These are phyloP conservation scores for Daldinia vernicosa DNA, from an alignment of 495 filamentous ascomycete genomes.

Conservation along the genomic window DNA sequence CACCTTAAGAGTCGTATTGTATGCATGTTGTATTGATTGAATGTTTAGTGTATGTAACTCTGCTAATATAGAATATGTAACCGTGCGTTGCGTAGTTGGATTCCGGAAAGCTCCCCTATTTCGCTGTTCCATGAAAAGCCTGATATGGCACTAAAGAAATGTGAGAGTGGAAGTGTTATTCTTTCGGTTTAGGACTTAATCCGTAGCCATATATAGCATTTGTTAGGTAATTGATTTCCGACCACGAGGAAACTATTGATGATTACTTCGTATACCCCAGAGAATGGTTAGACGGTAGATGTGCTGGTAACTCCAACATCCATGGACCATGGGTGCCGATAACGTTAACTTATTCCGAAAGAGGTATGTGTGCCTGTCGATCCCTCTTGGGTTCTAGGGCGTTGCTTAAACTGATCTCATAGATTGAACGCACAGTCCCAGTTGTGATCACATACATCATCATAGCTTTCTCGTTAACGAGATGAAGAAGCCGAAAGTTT, in stretches of 20 bases:
- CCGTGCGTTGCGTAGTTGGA: neutral
- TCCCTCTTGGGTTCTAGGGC: constrained; percentile 26
- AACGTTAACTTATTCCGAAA: constrained; percentile 21
- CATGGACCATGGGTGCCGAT: constrained; percentile 3
- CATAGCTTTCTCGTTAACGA: constrained; percentile 29
- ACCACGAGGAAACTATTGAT: constrained; percentile 20
- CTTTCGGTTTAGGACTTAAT: constrained; percentile 15
- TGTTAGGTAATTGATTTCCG: constrained; percentile 34
- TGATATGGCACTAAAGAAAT: neutral
- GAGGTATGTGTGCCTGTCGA: constrained; percentile 32
- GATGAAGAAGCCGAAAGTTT: constrained; percentile 35
- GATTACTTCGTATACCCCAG: constrained; percentile 23
- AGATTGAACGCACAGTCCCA: constrained; percentile 26
- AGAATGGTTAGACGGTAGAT: neutral
- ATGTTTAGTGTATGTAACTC: neutral
- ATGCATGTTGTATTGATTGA: neutral
- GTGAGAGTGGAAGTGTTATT: neutral
- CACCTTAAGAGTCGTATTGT: neutral
- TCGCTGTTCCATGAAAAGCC: neutral
- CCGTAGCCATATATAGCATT: constrained; percentile 13
- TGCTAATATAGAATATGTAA: neutral
- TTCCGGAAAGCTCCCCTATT: constrained; percentile 28
- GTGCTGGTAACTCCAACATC: neutral
- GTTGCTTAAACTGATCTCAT: constrained; percentile 34
- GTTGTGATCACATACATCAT: constrained; percentile 20